phyloP scores from a whole-genome alignment of 768 basidiomycete genomes.

The Mycena latifolia region DNA sequence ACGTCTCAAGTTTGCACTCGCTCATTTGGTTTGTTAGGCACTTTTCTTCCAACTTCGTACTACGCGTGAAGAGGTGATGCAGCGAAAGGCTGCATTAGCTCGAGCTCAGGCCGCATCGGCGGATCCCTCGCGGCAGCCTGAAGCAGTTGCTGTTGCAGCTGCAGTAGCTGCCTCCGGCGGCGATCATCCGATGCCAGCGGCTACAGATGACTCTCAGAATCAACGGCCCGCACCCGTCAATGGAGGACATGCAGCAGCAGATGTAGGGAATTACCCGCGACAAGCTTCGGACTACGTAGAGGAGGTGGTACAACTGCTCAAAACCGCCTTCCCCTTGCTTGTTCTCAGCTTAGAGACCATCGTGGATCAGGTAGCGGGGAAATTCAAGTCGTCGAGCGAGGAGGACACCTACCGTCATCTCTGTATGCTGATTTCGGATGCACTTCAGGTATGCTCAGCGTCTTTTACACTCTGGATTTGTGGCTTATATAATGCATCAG shows the following conservation, averaged over 20 bases:
- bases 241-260: slow-evolving; percentile 42
- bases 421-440: slow-evolving; percentile 89
- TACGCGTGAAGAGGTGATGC: slow-evolving; percentile 75
- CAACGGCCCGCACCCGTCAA: slow-evolving; percentile 29
- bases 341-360: slow-evolving; percentile 97
- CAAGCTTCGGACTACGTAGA: slow-evolving; percentile 94
- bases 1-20: slow-evolving; percentile 1
- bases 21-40: slow-evolving; percentile 64
- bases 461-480: slow-evolving; percentile 1
- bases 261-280: slow-evolving; percentile 51
- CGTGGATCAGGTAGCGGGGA: slow-evolving; percentile 91
- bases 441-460: slow-evolving; percentile 72
- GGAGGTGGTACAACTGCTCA: slow-evolving; percentile 92
- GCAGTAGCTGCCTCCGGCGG: slow-evolving; percentile 5
- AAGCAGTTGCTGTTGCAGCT: slow-evolving; percentile 10
- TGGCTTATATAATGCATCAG: slow-evolving; percentile 48
- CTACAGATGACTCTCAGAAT: slow-evolving; percentile 34
- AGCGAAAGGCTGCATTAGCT: slow-evolving; percentile 52
- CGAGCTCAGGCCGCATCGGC: slow-evolving; percentile 47
- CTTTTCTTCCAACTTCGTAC: slow-evolving; percentile 96
- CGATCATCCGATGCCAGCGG: slow-evolving; percentile 38
- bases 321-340: slow-evolving; percentile 95
- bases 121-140: slow-evolving; percentile 47
- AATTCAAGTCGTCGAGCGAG: slow-evolving; percentile 90
- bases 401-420: slow-evolving; percentile 96